Evolutionary conservation across 2,329 filamentous ascomycete species (phyloP), one percentile per base, ranked within the genome.

Genomic region (Colletotrichum tabaci): DNA sequence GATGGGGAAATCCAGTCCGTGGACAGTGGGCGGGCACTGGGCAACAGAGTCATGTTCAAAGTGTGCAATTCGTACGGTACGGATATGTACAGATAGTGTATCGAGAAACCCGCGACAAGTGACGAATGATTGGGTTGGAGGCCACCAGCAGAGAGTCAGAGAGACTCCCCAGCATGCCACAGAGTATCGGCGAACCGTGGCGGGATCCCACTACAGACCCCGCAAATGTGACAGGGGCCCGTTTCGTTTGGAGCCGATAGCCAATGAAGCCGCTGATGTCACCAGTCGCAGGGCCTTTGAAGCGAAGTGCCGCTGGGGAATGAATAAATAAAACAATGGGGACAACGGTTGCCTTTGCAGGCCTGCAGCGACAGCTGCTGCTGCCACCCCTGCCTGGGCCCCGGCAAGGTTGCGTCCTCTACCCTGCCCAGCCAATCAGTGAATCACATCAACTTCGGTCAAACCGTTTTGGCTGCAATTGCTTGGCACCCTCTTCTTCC

Each of bases 221-320:
- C 57, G 64, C 67, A 23, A 6, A 26, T 26, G 23, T n/a, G 50
- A 44, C 73, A 74, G 61, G 73, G 73, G 73, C 38, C 35, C 16
- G 73, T 74, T 74, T 74, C 73, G 73, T 71, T 73, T 68, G 56
- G 49, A 49, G 64, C 38, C 55, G 66, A 21, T 23, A 44, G 72
- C 79, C 77, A 80, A 78, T 77, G 64, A 76, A 80, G 80, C 79
- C 80, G 76, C 79, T 80, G 79, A 81, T 81, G 80, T 81, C 79
- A 80, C 79, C 61, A 71, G 23, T 40, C 56, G 53, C 67, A 63
- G 47, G 58, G 50, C 47, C 42, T 55, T 52, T 62, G 52, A 49
- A 61, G 61, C 57, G 57, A 49, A 23, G 52, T 16, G 12, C 53
- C 53, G 53, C 53, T 56, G 18, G n/a, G 13, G 13, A 44, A 44